Conservation (phyloP, 2,329 filamentous ascomycete species). For the Trichoderma simmonsii region DNA sequence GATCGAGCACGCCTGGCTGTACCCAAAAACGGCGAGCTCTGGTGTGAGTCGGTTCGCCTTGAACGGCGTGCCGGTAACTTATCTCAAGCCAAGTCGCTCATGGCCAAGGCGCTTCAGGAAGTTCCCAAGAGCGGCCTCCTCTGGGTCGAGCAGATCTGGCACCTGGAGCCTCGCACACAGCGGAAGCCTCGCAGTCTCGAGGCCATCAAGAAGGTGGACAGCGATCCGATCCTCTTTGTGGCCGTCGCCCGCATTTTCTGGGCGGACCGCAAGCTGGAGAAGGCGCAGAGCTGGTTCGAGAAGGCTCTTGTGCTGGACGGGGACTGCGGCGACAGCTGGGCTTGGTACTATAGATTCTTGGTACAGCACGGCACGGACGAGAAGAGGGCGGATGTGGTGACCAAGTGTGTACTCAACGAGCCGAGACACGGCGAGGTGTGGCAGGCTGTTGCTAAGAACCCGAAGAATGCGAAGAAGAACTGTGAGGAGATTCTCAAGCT, state of each 20-base stretch:
- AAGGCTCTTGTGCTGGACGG: slow-evolving; percentile 86
- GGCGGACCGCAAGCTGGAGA: slow-evolving; percentile 87
- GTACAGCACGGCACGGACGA: slow-evolving; percentile 89
- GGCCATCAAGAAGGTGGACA: slow-evolving; percentile 95
- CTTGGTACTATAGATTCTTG: slow-evolving; percentile 96
- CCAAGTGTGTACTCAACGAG: slow-evolving; percentile 77
- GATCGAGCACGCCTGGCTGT: slow-evolving; percentile 86
- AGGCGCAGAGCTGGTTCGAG: slow-evolving; percentile 96
- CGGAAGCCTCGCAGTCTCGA: slow-evolving; percentile 88
- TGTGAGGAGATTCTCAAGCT: slow-evolving; percentile 80
- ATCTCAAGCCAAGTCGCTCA: slow-evolving; percentile 81
- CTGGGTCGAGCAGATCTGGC: slow-evolving; percentile 94
- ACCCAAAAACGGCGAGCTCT: slow-evolving; percentile 78
- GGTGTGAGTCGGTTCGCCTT: slow-evolving; percentile 90
- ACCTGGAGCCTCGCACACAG: slow-evolving; percentile 86
- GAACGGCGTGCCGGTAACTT: slow-evolving; percentile 84
- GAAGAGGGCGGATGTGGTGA: slow-evolving; percentile 80
- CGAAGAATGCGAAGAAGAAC: slow-evolving; percentile 70
- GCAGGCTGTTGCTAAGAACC: slow-evolving; percentile 83
- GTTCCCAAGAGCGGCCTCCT: slow-evolving; percentile 82
- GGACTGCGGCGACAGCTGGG: slow-evolving; percentile 90
- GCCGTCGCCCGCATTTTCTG: slow-evolving; percentile 95
- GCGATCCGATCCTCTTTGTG: slow-evolving; percentile 83
- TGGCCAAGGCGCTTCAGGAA: slow-evolving; percentile 91
- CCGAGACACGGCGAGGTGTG: slow-evolving; percentile 91